phyloP scores from a whole-genome alignment of 2,329 filamentous ascomycete genomes.

The Aspergillus ustus region DNA sequence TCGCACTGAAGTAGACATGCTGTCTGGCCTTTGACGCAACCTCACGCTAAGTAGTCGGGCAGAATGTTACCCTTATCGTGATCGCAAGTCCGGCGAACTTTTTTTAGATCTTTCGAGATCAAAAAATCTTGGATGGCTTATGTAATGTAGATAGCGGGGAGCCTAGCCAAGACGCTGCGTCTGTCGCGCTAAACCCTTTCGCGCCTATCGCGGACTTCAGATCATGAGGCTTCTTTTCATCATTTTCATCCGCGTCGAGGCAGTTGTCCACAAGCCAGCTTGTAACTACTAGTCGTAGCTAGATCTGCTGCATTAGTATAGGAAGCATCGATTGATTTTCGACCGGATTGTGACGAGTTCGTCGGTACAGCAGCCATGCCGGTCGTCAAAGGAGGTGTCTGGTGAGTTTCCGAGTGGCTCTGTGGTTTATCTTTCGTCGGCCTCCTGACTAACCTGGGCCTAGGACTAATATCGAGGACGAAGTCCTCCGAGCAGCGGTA shows the following conservation, averaged over 20 bases:
- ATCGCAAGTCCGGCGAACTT: not conserved
- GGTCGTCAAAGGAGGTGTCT: conserved; percentile 69
- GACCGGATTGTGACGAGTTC: conserved; percentile 4
- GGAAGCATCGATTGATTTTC: not conserved
- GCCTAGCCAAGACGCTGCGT: conserved; percentile 17
- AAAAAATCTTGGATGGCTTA: conserved; percentile 39
- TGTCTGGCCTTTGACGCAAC: conserved; percentile 11
- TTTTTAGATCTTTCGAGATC: conserved; percentile 19
- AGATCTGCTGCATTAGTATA: not conserved
- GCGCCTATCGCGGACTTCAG: conserved; percentile 26
- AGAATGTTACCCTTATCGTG: not conserved
- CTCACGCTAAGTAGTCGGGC: conserved; percentile 15
- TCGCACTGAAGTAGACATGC: conserved; percentile 41
- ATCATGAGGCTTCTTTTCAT: conserved; percentile 17
- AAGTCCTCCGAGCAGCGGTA: conserved; percentile 91
- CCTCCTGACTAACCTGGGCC: conserved; percentile 24
- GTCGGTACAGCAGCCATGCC: conserved; percentile 54
- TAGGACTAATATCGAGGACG: conserved; percentile 77
- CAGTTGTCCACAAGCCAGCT: conserved; percentile 21
- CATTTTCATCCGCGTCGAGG: conserved; percentile 29
- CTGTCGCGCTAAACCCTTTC: conserved; percentile 33
- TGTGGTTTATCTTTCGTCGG: not conserved
- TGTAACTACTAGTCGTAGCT: conserved; percentile 22
- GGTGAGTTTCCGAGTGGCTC: conserved; percentile 41
- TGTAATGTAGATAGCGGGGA: conserved; percentile 28